phyloP scores from a whole-genome alignment of 768 basidiomycete genomes.

The Leccinum fibrillosum region DNA sequence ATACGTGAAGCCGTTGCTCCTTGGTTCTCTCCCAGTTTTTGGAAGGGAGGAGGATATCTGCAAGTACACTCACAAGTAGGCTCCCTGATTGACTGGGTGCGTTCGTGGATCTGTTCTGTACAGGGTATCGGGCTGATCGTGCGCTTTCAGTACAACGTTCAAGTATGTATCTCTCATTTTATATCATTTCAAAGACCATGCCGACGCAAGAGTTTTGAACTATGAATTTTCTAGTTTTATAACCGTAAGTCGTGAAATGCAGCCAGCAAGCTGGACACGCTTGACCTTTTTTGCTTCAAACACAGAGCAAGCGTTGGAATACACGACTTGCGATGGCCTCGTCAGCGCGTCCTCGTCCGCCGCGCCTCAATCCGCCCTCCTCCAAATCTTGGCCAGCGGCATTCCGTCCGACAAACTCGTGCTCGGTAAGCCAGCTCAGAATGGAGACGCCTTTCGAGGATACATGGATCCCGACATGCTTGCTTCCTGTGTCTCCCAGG shows the following conservation, averaged over 20 bases:
- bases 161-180: conserved; percentile 19
- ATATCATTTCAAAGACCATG: neutral
- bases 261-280: neutral
- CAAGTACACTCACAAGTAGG: conserved; percentile 37
- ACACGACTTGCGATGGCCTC: conserved; percentile 36
- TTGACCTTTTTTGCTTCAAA: neutral
- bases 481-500: conserved; percentile 56
- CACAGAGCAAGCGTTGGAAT: conserved; percentile 36
- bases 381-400: conserved; percentile 51
- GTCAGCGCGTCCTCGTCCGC: conserved; percentile 36
- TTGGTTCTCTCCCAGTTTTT: conserved; percentile 36
- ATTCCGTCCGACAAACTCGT: conserved; percentile 64
- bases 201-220: neutral
- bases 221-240: conserved; percentile 11
- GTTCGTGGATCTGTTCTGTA: neutral
- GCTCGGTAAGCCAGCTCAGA: conserved; percentile 64
- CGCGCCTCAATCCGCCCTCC: conserved; percentile 42
- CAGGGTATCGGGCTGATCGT: neutral
- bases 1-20: conserved; percentile 38
- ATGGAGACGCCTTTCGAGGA: conserved; percentile 5
- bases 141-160: conserved; percentile 39
- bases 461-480: conserved; percentile 55
- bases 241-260: conserved; percentile 12
- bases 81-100: conserved; percentile 43
- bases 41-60: conserved; percentile 41